Percentiles rank a stretch among this genome's conserved stretches.
These are phyloP conservation scores for Cardamine occulta DNA, from an alignment of 345 rosid genomes.

Conservation along the genomic window DNA sequence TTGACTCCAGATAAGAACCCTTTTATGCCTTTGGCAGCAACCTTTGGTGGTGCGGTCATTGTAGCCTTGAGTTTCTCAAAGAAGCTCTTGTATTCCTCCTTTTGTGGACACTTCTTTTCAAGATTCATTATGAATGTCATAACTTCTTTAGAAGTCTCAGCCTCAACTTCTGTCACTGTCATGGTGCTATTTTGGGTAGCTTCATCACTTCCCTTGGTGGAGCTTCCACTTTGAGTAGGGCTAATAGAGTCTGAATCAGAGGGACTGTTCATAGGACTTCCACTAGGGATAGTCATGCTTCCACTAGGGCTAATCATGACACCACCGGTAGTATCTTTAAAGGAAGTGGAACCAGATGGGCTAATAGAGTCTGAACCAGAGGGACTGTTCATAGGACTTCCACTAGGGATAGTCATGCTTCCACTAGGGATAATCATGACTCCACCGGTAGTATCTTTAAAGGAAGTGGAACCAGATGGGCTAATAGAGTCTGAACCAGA, in stretches of 20 bases:
- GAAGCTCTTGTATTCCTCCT: conserved; percentile 39
- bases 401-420: conserved; percentile 3
- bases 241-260: conserved; percentile 2
- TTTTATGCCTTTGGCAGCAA: neutral
- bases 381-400: conserved; percentile 11
- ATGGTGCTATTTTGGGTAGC: neutral
- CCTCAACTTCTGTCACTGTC: conserved; percentile 19
- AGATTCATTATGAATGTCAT: conserved; percentile 34
- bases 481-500: conserved; percentile 3
- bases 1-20: conserved; percentile 14
- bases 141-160: conserved; percentile 14
- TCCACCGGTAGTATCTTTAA: neutral
- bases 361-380: conserved; percentile 3
- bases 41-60: conserved; percentile 10
- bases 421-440: neutral
- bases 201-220: neutral
- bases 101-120: conserved; percentile 41
- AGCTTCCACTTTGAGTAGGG: conserved; percentile 11
- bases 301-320: neutral
- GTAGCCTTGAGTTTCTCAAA: conserved; percentile 38
- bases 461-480: neutral
- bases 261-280: conserved; percentile 9
- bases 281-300: conserved; percentile 7
- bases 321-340: neutral
- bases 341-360: neutral